Conservation (phyloP, 2,329 filamentous ascomycete species). For the Claviceps sp. region DNA sequence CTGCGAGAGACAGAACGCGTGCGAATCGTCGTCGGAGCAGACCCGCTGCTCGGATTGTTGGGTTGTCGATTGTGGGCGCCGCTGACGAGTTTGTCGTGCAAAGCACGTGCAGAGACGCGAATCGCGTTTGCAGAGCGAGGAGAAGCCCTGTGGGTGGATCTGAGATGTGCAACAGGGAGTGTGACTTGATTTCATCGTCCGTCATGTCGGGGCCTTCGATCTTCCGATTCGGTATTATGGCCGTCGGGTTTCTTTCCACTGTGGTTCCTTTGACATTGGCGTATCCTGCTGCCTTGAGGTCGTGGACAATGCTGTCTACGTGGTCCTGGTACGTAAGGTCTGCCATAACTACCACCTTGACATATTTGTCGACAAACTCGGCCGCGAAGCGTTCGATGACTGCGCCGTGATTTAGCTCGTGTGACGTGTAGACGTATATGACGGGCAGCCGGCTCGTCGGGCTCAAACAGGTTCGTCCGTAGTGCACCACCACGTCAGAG, state of each 20-base stretch:
- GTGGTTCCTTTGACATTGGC: constrained; percentile 52
- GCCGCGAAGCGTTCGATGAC: constrained; percentile 47
- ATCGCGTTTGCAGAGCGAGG: constrained; percentile 72
- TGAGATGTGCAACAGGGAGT: constrained; percentile 75
- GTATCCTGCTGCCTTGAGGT: constrained; percentile 54
- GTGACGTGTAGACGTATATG: constrained; percentile 77
- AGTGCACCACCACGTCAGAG: constrained; percentile 86
- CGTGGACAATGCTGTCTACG: constrained; percentile 41
- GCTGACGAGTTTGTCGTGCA: constrained; percentile 35
- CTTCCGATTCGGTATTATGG: constrained; percentile 71
- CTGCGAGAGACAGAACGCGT: constrained; percentile 65
- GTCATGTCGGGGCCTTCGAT: constrained; percentile 30
- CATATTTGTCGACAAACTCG: constrained; percentile 50
- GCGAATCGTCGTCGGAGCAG: constrained; percentile 77
- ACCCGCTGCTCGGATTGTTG: constrained; percentile 31
- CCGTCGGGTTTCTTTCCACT: constrained; percentile 66
- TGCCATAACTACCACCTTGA: constrained; percentile 68
- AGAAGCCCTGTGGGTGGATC: constrained; percentile 70
- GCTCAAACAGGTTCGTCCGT: constrained; percentile 82
- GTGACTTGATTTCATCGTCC: constrained; percentile 41
- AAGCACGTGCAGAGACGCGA: constrained; percentile 67
- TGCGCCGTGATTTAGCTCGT: constrained; percentile 48
- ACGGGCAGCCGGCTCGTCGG: constrained; percentile 79
- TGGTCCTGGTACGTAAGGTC: constrained; percentile 80
- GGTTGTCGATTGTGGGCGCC: constrained; percentile 34